Evolutionary conservation across 495 filamentous ascomycete genomes (phyloP).

Genomic region (Lasiosphaeria ovina): DNA sequence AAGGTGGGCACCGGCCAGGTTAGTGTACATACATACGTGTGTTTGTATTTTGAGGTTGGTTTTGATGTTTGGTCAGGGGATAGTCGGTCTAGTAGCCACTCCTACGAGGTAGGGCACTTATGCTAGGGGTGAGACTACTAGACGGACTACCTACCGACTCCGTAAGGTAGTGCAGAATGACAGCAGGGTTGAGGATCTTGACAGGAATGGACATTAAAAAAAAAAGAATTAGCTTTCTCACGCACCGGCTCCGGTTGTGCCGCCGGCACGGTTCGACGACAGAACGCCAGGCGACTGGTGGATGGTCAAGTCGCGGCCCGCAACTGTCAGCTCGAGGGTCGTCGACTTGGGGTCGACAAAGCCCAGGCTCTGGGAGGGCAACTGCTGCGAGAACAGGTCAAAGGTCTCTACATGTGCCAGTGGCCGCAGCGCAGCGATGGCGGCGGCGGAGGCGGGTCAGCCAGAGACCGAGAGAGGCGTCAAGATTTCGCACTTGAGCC

Average conservation of each 20-base stretch:
- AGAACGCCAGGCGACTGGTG: slow-evolving; percentile 83
- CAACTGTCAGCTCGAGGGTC: slow-evolving; percentile 65
- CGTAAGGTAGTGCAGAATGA: too few relatives aligned
- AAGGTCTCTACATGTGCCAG: slow-evolving; percentile 67
- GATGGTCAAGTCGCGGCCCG: slow-evolving; percentile 68
- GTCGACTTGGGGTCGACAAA: slow-evolving; percentile 72
- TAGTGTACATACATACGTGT: too few relatives aligned
- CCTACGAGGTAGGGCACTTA: too few relatives aligned
- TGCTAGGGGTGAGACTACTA: too few relatives aligned
- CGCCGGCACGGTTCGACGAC: slow-evolving; percentile 69
- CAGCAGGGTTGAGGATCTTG: not conserved
- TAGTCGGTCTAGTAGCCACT: too few relatives aligned
- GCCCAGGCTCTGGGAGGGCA: slow-evolving; percentile 77
- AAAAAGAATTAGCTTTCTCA: slow-evolving; percentile 7
- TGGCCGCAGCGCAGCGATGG: too few relatives aligned
- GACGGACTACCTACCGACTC: too few relatives aligned
- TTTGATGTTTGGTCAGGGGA: too few relatives aligned
- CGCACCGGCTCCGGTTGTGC: slow-evolving; percentile 88
- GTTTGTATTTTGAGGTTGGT: not conserved
- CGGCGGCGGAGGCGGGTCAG: too few relatives aligned
- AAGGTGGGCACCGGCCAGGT: too few relatives aligned
- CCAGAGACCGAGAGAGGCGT: too few relatives aligned
- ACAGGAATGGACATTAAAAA: not conserved
- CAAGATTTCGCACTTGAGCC: not conserved
- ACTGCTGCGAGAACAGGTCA: slow-evolving; percentile 72